phyloP scores from a whole-genome alignment of 306 rosid species.

The Astragalus glycyphyllos region DNA sequence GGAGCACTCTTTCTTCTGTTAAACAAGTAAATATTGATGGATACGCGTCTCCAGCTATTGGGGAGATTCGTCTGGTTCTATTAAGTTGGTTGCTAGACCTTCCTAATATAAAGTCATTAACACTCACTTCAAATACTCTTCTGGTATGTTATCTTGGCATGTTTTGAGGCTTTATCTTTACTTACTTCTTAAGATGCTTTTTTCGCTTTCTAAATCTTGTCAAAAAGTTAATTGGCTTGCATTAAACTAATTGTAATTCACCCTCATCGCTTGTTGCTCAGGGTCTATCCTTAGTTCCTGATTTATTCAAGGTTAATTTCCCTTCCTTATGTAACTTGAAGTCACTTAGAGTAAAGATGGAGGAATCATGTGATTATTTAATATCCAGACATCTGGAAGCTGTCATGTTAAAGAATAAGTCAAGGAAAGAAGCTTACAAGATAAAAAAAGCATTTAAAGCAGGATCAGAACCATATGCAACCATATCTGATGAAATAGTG shows the following conservation, averaged over 20 bases:
- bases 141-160: not conserved
- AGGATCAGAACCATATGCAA: not conserved
- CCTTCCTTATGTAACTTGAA: constrained; percentile 11
- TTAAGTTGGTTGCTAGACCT: not conserved
- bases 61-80: not conserved
- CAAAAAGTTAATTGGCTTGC: not conserved
- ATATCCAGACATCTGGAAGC: not conserved
- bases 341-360: not conserved
- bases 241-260: not conserved
- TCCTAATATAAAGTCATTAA: too few relatives aligned
- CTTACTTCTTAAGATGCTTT: not conserved
- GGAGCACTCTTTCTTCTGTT: not conserved
- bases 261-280: not conserved
- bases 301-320: too few relatives aligned
- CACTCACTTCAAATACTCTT: not conserved
- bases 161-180: not conserved
- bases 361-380: not conserved
- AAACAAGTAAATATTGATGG: not conserved
- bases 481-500: not conserved
- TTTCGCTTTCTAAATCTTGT: not conserved
- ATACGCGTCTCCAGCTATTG: not conserved
- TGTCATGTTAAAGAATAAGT: not conserved
- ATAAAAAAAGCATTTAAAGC: not conserved
- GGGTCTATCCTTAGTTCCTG: constrained; percentile 1
- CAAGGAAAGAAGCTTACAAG: not conserved